Evolutionary conservation across 108 stramenopile genomes (phyloP).

Genomic region (Schizochytrium sp.): DNA sequence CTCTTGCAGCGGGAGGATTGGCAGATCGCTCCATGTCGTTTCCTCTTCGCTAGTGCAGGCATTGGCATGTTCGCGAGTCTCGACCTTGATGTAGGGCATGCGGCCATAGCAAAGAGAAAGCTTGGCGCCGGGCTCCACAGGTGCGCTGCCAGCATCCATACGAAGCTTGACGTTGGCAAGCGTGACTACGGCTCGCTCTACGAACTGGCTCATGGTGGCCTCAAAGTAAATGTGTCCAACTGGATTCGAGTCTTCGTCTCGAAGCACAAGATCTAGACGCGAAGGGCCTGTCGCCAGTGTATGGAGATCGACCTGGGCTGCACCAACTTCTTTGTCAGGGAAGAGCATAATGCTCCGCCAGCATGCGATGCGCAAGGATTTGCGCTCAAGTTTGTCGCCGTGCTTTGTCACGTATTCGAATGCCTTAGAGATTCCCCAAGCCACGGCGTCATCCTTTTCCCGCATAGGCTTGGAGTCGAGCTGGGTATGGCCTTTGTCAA

Average conservation of each 20-base stretch:
- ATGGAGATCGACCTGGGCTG: neutral
- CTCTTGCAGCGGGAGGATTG: neutral
- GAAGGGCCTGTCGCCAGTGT: neutral
- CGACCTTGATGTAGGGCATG: neutral
- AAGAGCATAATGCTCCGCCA: neutral
- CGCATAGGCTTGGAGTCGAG: neutral
- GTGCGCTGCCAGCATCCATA: neutral
- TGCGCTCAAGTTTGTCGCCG: neutral
- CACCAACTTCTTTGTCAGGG: neutral
- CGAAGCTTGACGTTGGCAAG: neutral
- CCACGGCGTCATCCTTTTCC: neutral
- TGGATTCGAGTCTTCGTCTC: neutral
- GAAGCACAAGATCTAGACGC: neutral
- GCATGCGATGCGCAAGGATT: neutral
- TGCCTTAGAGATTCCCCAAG: neutral
- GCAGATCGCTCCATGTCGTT: neutral
- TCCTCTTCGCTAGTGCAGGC: neutral
- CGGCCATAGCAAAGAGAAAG: neutral
- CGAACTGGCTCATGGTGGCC: neutral
- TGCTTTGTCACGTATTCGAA: neutral
- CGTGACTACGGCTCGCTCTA: neutral
- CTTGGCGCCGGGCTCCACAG: neutral
- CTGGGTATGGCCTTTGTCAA: neutral
- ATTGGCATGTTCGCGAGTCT: neutral
- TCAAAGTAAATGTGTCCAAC: neutral